These are phyloP conservation scores for Phytophthora tubulina DNA, from an alignment of 352 stramenopile species.

Conservation along the genomic window DNA sequence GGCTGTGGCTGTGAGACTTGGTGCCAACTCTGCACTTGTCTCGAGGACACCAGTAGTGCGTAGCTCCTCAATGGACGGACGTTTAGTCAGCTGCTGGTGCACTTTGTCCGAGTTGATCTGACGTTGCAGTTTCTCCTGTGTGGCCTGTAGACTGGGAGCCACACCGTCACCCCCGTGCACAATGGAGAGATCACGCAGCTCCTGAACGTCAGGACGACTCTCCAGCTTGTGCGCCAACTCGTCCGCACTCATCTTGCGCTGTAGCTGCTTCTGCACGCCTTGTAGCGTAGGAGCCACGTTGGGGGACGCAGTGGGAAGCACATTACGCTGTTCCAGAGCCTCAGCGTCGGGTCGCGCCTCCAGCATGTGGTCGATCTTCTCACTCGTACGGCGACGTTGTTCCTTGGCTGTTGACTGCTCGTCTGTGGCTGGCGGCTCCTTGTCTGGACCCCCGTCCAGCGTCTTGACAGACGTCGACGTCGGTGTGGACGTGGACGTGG, in stretches of 20 bases:
- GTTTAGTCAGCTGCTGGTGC: constrained; percentile 74
- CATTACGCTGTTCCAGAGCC: constrained; percentile 63
- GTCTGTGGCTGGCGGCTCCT: constrained; percentile 39
- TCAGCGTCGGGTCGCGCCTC: constrained; percentile 65
- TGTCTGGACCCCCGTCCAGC: constrained; percentile 40
- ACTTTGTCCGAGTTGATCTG: constrained; percentile 84
- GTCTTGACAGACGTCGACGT: constrained; percentile 28
- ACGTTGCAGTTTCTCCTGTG: constrained; percentile 79
- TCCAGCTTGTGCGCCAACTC: constrained; percentile 77
- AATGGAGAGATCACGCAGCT: constrained; percentile 79
- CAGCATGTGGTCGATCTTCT: constrained; percentile 80
- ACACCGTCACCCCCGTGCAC: constrained; percentile 68
- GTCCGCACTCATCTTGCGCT: constrained; percentile 79
- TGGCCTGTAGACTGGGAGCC: constrained; percentile 81
- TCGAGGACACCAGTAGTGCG: constrained; percentile 71
- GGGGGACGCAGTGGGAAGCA: constrained; percentile 54
- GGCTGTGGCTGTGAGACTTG: constrained; percentile 72
- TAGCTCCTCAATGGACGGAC: constrained; percentile 70
- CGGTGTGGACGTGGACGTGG: constrained; percentile 34
- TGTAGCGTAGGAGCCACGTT: constrained; percentile 69
- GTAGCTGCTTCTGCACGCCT: constrained; percentile 79
- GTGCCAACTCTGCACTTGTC: constrained; percentile 63
- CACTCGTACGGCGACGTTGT: constrained; percentile 38
- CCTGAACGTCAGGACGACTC: constrained; percentile 73
- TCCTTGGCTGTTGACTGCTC: constrained; percentile 48